A percentile compares a stretch with the other conserved stretches of the same genome.
These are phyloP conservation scores for Syzygium aqueum DNA, from an alignment of 345 rosid genomes.

Conservation along the genomic window DNA sequence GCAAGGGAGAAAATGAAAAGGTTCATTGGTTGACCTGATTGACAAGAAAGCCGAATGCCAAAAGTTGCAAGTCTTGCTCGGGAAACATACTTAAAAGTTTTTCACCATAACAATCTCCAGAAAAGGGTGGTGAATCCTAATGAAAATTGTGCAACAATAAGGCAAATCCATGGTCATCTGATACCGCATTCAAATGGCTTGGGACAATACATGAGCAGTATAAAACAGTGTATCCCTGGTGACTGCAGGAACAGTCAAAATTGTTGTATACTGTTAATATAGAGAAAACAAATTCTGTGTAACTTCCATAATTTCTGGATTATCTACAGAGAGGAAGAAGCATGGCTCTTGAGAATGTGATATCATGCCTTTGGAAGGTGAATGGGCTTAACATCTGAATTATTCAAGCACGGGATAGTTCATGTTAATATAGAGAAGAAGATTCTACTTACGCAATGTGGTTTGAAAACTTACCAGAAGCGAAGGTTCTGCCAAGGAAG, in stretches of 20 bases:
- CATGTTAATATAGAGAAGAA: not conserved
- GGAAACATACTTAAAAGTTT: not conserved
- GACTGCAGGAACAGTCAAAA: not conserved
- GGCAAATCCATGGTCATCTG: not conserved
- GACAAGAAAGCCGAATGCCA: not conserved
- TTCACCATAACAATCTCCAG: not conserved
- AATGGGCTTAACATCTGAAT: not conserved
- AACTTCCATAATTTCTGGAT: not conserved
- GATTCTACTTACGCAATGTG: not conserved
- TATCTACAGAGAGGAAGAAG: not conserved
- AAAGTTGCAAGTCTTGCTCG: not conserved
- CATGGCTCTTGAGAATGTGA: not conserved
- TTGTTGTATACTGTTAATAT: not conserved
- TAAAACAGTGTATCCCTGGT: not conserved
- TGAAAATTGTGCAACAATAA: not conserved
- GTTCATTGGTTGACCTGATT: not conserved
- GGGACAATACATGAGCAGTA: not conserved
- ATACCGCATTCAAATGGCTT: not conserved
- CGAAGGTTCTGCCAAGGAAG: constrained; percentile 96
- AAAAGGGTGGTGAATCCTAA: not conserved
- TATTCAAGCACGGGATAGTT: not conserved
- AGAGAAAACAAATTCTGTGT: not conserved
- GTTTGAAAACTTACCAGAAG: constrained; percentile 53
- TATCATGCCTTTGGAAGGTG: not conserved
- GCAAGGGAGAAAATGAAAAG: not conserved